Conservation (phyloP, 2,329 filamentous ascomycete genomes). For the Aspergillus nomiae region DNA sequence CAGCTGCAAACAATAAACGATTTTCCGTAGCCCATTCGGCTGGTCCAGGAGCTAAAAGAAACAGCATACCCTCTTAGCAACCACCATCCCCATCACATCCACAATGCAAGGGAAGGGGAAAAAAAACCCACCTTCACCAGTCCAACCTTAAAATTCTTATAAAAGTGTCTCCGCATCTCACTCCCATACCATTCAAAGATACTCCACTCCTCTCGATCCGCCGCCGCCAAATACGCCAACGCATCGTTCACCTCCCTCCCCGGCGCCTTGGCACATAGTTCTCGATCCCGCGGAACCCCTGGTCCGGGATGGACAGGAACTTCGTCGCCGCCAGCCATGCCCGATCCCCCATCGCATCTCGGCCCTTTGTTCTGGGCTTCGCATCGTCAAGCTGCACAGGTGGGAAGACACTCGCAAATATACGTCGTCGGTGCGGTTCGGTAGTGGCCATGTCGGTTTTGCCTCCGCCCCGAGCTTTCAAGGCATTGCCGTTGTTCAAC, state of each 20-base stretch:
- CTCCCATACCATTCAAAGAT: conserved; percentile 47
- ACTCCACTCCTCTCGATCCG: conserved; percentile 26
- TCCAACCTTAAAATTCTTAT: conserved; percentile 37
- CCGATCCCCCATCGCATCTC: conserved; percentile 36
- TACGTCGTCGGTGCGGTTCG: conserved; percentile 35
- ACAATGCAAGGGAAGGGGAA: neutral
- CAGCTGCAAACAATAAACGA: conserved; percentile 39
- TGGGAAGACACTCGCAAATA: conserved; percentile 48
- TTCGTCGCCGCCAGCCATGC: conserved; percentile 45
- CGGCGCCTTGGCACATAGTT: conserved; percentile 25
- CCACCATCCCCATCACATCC: neutral
- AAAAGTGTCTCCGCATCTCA: conserved; percentile 46
- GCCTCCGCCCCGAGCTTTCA: too few relatives aligned
- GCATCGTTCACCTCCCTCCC: conserved; percentile 35
- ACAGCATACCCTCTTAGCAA: neutral
- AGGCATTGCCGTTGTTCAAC: neutral
- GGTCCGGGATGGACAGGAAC: conserved; percentile 42
- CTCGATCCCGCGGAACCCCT: conserved; percentile 29
- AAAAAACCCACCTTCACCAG: conserved; percentile 34
- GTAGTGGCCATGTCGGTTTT: conserved; percentile 27
- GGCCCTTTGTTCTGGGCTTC: conserved; percentile 26
- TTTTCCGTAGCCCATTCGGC: conserved; percentile 28
- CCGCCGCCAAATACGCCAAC: conserved; percentile 35
- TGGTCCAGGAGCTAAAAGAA: conserved; percentile 27
- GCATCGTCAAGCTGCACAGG: conserved; percentile 38